phyloP scores from a whole-genome alignment of 495 filamentous ascomycete genomes.

The Neurospora sp. region DNA sequence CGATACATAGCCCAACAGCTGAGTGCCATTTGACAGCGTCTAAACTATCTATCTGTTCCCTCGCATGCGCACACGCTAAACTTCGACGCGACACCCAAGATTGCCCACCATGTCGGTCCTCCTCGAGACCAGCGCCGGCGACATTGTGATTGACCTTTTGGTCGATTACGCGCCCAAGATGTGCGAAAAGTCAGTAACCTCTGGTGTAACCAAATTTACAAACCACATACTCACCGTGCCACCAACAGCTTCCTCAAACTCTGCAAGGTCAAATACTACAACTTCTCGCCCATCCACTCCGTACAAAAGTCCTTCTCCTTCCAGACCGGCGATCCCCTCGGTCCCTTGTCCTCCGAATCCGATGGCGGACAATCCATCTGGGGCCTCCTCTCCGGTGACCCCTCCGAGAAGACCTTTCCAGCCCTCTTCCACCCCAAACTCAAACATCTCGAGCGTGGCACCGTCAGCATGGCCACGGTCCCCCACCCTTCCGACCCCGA shows the following conservation, averaged over 20 bases:
- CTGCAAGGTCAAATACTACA: conserved; percentile 97
- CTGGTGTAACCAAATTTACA: background rate
- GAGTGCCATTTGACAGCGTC: background rate
- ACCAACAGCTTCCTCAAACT: conserved; percentile 82
- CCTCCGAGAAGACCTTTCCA: conserved; percentile 67
- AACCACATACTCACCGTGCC: conserved; percentile 37
- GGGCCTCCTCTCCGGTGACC: conserved; percentile 61
- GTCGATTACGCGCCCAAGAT: conserved; percentile 77
- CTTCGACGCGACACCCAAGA: background rate
- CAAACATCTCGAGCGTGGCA: conserved; percentile 77
- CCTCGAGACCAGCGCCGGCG: conserved; percentile 82
- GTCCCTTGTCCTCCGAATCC: conserved; percentile 68
- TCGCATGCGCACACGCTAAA: background rate
- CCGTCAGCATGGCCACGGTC: conserved; percentile 89
- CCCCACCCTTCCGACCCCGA: conserved; percentile 69
- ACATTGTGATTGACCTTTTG: conserved; percentile 86
- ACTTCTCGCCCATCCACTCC: conserved; percentile 81
- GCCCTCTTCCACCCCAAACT: conserved; percentile 73
- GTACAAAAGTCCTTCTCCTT: conserved; percentile 89
- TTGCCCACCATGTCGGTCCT: conserved; percentile 54
- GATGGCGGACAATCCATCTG: conserved; percentile 90
- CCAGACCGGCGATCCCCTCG: conserved; percentile 88
- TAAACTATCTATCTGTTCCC: background rate
- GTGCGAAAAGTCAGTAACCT: conserved; percentile 72
- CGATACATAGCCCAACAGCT: background rate